A percentile compares a stretch with the other conserved stretches of the same genome.
Evolutionary conservation across 2,329 filamentous ascomycete species (phyloP).

Genomic region (Ceratocystis destructans): DNA sequence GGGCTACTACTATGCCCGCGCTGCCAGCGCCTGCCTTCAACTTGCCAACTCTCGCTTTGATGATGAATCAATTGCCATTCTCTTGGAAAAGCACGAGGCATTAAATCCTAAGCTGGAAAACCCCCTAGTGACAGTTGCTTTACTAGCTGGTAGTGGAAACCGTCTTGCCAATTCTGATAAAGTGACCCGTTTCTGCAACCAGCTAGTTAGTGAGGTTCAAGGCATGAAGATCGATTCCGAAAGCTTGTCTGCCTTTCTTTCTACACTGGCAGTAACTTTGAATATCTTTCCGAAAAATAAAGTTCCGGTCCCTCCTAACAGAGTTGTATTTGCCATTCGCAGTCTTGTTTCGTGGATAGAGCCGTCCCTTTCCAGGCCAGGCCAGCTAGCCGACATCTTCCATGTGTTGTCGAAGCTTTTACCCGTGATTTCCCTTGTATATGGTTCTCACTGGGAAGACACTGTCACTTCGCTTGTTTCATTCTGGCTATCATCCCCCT

Average conservation of each 20-base stretch:
- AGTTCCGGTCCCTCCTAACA: conserved; percentile 48
- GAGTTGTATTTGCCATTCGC: conserved; percentile 70
- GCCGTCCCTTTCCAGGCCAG: conserved; percentile 19
- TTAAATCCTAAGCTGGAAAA: conserved; percentile 35
- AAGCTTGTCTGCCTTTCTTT: conserved; percentile 36
- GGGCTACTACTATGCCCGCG: neutral
- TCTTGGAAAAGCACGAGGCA: neutral
- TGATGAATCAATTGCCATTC: neutral
- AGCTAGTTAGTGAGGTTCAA: conserved; percentile 46
- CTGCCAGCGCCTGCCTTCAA: neutral
- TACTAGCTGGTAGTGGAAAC: conserved; percentile 26
- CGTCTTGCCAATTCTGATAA: conserved; percentile 2
- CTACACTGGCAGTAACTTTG: conserved; percentile 41
- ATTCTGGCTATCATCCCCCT: neutral
- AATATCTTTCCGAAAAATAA: conserved; percentile 38
- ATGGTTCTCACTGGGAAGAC: conserved; percentile 75
- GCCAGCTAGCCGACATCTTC: conserved; percentile 38
- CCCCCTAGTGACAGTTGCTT: conserved; percentile 28
- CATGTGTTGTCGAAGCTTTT: conserved; percentile 48
- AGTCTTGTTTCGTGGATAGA: conserved; percentile 62
- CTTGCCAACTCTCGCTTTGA: neutral
- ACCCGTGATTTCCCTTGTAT: conserved; percentile 64
- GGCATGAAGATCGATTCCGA: conserved; percentile 32
- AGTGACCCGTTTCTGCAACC: conserved; percentile 36
- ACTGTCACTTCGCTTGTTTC: conserved; percentile 35